Evolutionary conservation across 108 stramenopile species (phyloP), one percentile per base, ranked within the genome.

Genomic region (Cyclotella kingstonii): DNA sequence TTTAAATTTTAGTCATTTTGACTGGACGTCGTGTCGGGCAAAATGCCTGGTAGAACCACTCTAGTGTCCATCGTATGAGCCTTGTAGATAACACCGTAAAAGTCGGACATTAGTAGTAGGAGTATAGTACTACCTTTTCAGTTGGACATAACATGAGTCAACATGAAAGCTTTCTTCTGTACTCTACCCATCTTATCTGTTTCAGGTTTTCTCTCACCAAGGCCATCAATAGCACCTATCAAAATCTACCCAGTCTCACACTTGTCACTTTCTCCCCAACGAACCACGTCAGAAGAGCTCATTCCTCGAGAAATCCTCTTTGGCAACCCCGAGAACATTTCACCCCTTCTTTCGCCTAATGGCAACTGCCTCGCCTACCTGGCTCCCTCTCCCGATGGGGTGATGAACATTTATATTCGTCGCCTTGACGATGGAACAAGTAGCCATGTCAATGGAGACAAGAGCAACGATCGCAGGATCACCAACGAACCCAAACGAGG

Each of bases 261-360:
- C 19, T 8, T 51, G 35, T 4, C 35, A 2, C 9, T 53, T 43
- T 30, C 30, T 28, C 5, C 5, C 48, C 39, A 47, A 55, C 48
- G 33, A 19, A 73, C 71, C 53, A 48, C 73, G 23, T 67, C 66
- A 44, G 66, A 75, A 28, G 73, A 75, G 41, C 53, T 75, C 54
- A 67, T 75, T 30, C 73, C 65, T 36, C 27, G 55, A 2, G 25
- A 54, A 31, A 56, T 71, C 35, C 60, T 81, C 33, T 84, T 84
- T 76, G 83, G 80, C 40, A 84, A 84, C 65, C 80, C 77, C 3
- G 77, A 63, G 54, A 75, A 76, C 63, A 68, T 66, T 7, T 73
- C 72, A 11, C 80, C 80, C 10, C 33, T 71, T 45, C 33, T 84
- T 15, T 78, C 80, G 18, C 80, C 82, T 0, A 58, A 73, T 65